These are phyloP conservation scores for Agaricales sp. DNA, from an alignment of 1,284 basidiomycete species.

Conservation along the genomic window DNA sequence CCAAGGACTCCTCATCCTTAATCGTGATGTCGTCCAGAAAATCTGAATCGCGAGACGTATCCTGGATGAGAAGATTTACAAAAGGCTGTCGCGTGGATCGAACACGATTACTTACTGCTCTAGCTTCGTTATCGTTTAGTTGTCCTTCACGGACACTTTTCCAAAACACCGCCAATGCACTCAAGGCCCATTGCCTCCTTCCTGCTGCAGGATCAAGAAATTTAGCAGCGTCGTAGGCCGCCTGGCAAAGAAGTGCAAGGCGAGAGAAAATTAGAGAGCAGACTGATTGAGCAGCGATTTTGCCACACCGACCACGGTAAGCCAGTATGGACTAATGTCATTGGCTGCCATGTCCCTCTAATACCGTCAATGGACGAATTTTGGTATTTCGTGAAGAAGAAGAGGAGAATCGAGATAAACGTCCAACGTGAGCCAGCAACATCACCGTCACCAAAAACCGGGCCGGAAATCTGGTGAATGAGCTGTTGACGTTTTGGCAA, in stretches of 20 bases:
- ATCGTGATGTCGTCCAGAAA: not conserved
- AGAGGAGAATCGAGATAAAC: not conserved
- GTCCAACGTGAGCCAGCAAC: too few species aligned
- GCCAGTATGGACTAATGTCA: too few species aligned
- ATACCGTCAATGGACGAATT: too few species aligned
- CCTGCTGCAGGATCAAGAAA: not conserved
- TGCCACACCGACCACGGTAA: too few species aligned
- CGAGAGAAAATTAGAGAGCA: too few species aligned
- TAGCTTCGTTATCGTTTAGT: not conserved
- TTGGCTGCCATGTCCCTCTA: too few species aligned
- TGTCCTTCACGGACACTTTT: not conserved
- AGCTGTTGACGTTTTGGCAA: too few species aligned
- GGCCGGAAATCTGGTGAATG: too few species aligned
- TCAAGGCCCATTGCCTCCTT: not conserved
- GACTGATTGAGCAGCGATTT: too few species aligned
- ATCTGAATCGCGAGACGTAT: not conserved
- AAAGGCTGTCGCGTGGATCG: not conserved
- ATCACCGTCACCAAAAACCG: too few species aligned
- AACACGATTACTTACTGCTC: not conserved
- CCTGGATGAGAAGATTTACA: not conserved
- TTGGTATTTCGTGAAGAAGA: not conserved
- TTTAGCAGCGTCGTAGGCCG: not conserved
- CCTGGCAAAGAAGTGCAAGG: too few species aligned
- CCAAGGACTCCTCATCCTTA: conserved; percentile 18
- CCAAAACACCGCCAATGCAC: not conserved